A percentile compares a stretch with the other conserved stretches of the same genome.
Conservation (phyloP, 2,329 filamentous ascomycete genomes). For the Aspergillus neotritici region DNA sequence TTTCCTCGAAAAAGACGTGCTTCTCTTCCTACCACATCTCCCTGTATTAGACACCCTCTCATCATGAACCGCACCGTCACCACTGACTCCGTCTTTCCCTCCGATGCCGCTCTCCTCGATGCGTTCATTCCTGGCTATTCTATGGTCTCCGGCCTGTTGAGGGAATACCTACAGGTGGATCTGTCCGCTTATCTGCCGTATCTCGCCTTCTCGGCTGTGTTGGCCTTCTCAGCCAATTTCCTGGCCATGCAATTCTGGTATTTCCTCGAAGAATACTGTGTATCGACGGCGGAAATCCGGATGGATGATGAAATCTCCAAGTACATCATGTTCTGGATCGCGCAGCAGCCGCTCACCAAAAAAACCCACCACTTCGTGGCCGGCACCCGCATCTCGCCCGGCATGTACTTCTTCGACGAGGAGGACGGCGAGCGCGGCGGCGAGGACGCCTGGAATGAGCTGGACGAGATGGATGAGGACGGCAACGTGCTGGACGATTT, state of each 20-base stretch:
- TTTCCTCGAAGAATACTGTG: slow-evolving; percentile 51
- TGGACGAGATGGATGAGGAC: slow-evolving; percentile 24
- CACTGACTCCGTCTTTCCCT: slow-evolving; percentile 9
- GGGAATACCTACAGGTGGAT: slow-evolving; percentile 57
- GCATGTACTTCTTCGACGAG: slow-evolving; percentile 22
- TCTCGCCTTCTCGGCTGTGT: slow-evolving; percentile 47
- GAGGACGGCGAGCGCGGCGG: slow-evolving; percentile 18
- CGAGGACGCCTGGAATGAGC: slow-evolving; percentile 11
- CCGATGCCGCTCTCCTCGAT: slow-evolving; percentile 45
- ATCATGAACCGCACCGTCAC: slow-evolving; percentile 17
- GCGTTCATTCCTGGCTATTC: slow-evolving; percentile 63
- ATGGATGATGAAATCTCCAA: slow-evolving; percentile 68
- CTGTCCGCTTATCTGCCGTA: slow-evolving; percentile 58
- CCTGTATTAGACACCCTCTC: not conserved
- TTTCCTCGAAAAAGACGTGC: not conserved
- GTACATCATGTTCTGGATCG: slow-evolving; percentile 65
- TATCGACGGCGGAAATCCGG: slow-evolving; percentile 61
- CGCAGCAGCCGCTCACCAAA: slow-evolving; percentile 56
- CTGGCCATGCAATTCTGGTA: slow-evolving; percentile 45
- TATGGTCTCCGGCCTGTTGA: slow-evolving; percentile 49
- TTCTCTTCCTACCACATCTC: not conserved
- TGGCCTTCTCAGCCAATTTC: slow-evolving; percentile 52
- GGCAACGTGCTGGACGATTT: slow-evolving; percentile 36
- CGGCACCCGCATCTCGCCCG: slow-evolving; percentile 53
- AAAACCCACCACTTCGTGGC: slow-evolving; percentile 59